Base-by-base conservation (phyloP, 225 moss, liverwort and hornwort genomes). In the Straminergon stramineum region DNA sequence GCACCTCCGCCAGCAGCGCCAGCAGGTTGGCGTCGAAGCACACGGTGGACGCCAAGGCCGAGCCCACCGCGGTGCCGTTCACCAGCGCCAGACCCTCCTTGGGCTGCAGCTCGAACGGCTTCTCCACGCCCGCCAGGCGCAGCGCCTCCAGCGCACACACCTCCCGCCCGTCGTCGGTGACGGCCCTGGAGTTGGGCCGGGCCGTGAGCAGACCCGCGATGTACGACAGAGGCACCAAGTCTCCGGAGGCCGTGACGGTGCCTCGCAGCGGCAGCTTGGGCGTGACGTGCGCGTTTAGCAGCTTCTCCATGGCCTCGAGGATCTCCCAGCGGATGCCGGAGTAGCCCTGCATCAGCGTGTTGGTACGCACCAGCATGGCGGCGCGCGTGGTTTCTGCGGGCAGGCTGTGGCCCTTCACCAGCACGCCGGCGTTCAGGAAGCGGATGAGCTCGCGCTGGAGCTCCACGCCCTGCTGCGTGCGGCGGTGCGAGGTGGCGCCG, bases 341-440 rank as follows among this genome's bases (percentile, higher is more conserved):
- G 83, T 83, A 83, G 7, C 83, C 83, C 83, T 83, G 83, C 83
- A 83, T 83, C 4, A 83, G 51, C 2, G 93, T 93, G 90, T 93
- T 93, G 56, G 93, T 93, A 70, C 93, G 90, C 34, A 93, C 93
- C 16, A 93, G 85, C 90, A 93, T 93, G 70, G 93, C 92, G 1
- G 93, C 93, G 7, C 93, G 39, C 4, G 91, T 87, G 73, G 93
- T 90, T 8, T 85, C 58, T 0, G 87, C 85, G 26, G 93, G 87
- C 67, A 93, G 48, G 7, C 55, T 9, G 89, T 90, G 91, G 2
- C 90, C 93, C 81, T 88, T 86, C 9, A 63, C 71, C 4, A 91
- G 56, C 30, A 93, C 93, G 19, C 93, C 93, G 5, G 93, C 91
- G 63, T 93, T 93, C 28, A 91, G 30, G 74, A 93, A 93, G 35